A percentile compares a stretch with the other conserved stretches of the same genome.
phyloP scores from a whole-genome alignment of 1,284 basidiomycete genomes.

The Schizophyllum amplum region DNA sequence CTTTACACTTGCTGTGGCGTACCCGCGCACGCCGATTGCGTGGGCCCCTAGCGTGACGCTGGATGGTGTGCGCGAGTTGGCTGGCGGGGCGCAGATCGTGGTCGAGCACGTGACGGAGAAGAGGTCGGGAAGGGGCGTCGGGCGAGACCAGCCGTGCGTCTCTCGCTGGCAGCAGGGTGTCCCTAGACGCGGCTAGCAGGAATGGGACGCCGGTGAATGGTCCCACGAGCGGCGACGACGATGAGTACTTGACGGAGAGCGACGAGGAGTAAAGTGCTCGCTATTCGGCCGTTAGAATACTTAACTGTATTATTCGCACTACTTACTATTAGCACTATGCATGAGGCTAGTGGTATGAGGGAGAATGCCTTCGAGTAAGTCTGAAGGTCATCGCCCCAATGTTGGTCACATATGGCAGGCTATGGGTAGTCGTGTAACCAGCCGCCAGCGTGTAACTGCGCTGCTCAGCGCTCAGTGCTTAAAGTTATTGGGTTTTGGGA shows the following conservation, averaged over 20 bases:
- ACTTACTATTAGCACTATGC: too few relatives aligned
- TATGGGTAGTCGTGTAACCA: too few relatives aligned
- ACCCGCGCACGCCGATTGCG: conserved; percentile 59
- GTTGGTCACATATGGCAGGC: too few relatives aligned
- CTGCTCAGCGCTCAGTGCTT: too few relatives aligned
- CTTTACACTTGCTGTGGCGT: conserved; percentile 63
- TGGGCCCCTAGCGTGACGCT: conserved; percentile 39
- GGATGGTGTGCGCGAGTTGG: conserved; percentile 43
- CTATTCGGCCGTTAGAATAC: too few relatives aligned
- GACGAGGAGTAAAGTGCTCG: background rate
- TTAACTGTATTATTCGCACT: too few relatives aligned
- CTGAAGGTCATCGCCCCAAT: too few relatives aligned
- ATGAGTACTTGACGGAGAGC: background rate
- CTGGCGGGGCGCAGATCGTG: conserved; percentile 62
- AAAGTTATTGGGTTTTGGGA: too few relatives aligned
- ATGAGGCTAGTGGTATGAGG: too few relatives aligned
- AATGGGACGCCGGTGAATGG: background rate
- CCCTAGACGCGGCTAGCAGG: background rate
- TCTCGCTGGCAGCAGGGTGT: background rate
- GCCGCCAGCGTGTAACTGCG: too few relatives aligned
- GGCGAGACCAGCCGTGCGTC: background rate
- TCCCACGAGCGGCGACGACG: background rate
- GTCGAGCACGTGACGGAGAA: conserved; percentile 23
- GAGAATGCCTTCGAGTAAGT: too few relatives aligned
- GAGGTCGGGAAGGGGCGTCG: background rate